Percentiles rank a stretch among this genome's conserved stretches.
These are phyloP conservation scores for Kwoniella dendrophila DNA, from an alignment of 768 basidiomycete genomes.

Conservation along the genomic window DNA sequence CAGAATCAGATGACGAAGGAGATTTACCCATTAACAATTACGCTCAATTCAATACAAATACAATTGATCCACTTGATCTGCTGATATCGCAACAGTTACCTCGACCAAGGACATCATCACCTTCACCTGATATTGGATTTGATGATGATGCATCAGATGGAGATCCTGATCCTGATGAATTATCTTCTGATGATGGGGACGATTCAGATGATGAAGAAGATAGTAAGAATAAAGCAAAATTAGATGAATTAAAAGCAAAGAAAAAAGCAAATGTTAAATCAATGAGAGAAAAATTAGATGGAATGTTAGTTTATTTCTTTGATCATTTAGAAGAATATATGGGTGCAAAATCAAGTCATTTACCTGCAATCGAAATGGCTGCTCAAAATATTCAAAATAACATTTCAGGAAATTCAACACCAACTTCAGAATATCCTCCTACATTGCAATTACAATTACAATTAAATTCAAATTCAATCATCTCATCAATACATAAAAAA, in stretches of 20 bases:
- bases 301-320: conserved; percentile 79
- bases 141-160: conserved; percentile 67
- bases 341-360: conserved; percentile 24
- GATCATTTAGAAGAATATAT: conserved; percentile 70
- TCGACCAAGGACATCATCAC: conserved; percentile 19
- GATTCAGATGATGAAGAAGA: conserved; percentile 45
- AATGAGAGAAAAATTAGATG: conserved; percentile 90
- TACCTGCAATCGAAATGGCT: conserved; percentile 39
- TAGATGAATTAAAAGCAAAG: conserved; percentile 35
- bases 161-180: conserved; percentile 57
- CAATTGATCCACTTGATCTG: conserved; percentile 81
- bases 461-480: conserved; percentile 27
- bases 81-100: conserved; percentile 48
- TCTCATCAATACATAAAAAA: conserved; percentile 41
- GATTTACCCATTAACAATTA: conserved; percentile 12
- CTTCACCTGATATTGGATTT: conserved; percentile 68
- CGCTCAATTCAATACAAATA: not conserved
- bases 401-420: conserved; percentile 39
- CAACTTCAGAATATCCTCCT: conserved; percentile 35
- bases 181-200: conserved; percentile 43
- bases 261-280: conserved; percentile 59
- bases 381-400: conserved; percentile 31
- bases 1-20: conserved; percentile 46
- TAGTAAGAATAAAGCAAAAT: conserved; percentile 27
- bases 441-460: too few species aligned